phyloP scores from a whole-genome alignment of 2,329 filamentous ascomycete genomes.

The Dothistroma septosporum region DNA sequence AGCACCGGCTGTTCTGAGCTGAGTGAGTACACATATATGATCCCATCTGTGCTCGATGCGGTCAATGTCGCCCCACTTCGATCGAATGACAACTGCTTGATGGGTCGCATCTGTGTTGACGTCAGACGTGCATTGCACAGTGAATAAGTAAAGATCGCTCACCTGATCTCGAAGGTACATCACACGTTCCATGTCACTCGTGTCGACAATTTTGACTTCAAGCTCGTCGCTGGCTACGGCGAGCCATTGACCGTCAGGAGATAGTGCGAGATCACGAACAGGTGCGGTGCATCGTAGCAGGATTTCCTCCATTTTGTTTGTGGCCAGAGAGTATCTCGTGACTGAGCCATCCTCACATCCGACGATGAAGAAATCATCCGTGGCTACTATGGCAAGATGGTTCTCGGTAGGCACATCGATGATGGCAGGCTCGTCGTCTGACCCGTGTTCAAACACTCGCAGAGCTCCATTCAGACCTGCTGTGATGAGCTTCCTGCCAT shows the following conservation, averaged over 20 bases:
- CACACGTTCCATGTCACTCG: slow-evolving; percentile 70
- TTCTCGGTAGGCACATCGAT: slow-evolving; percentile 88
- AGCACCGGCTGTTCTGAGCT: slow-evolving; percentile 74
- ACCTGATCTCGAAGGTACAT: slow-evolving; percentile 74
- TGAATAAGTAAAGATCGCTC: background rate
- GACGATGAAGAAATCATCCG: slow-evolving; percentile 77
- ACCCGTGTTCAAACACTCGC: slow-evolving; percentile 85
- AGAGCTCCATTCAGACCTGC: slow-evolving; percentile 92
- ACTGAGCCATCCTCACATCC: slow-evolving; percentile 96
- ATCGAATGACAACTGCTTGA: slow-evolving; percentile 90
- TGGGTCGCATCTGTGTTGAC: slow-evolving; percentile 56
- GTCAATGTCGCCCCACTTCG: slow-evolving; percentile 70
- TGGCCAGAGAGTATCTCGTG: slow-evolving; percentile 79
- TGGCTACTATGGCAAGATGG: slow-evolving; percentile 73
- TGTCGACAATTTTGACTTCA: slow-evolving; percentile 82
- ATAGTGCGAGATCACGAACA: slow-evolving; percentile 79
- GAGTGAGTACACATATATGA: slow-evolving; percentile 85
- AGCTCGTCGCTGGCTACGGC: slow-evolving; percentile 97
- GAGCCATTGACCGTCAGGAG: slow-evolving; percentile 77
- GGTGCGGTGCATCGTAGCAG: slow-evolving; percentile 80
- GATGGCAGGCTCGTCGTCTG: slow-evolving; percentile 85
- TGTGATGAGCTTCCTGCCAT: slow-evolving; percentile 81
- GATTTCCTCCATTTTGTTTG: slow-evolving; percentile 71
- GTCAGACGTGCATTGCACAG: background rate
- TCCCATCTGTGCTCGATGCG: slow-evolving; percentile 81